These are phyloP conservation scores for Cucurbita argyrosperma DNA, from an alignment of 306 rosid genomes.

Conservation along the genomic window DNA sequence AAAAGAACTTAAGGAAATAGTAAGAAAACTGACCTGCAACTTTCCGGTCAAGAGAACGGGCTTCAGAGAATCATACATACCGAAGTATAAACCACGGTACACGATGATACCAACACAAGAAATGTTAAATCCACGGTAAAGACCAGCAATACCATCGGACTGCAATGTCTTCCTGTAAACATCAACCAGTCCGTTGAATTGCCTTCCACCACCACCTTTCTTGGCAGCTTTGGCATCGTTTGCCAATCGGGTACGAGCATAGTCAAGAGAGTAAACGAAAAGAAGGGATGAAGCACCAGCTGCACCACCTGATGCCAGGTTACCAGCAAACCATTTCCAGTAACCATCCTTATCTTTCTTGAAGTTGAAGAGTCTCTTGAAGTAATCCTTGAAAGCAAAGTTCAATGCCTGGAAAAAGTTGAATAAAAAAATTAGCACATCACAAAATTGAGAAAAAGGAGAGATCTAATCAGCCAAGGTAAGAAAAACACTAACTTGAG, in stretches of 20 bases:
- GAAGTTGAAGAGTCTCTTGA: no score
- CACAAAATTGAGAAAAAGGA: not conserved
- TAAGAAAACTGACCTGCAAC: constrained; percentile 24
- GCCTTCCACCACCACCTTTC: constrained; percentile 41
- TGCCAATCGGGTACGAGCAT: no score
- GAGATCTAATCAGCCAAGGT: not conserved
- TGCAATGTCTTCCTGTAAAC: constrained; percentile 19
- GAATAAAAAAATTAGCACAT: not conserved
- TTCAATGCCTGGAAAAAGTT: constrained; percentile 39
- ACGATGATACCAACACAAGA: constrained; percentile 29
- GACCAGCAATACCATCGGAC: no score
- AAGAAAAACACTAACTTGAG: constrained; percentile 29
- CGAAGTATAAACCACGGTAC: constrained; percentile 73
- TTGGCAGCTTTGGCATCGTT: no score
- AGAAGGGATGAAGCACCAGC: no score
- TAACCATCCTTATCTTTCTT: no score
- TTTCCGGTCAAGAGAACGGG: constrained; percentile 52
- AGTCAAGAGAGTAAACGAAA: no score
- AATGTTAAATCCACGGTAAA: no score
- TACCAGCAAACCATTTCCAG: no score
- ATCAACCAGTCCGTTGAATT: constrained; percentile 63
- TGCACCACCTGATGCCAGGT: no score
- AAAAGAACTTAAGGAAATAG: not conserved
- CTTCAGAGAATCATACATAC: constrained; percentile 72
- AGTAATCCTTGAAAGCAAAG: no score